A percentile compares a stretch with the other conserved stretches of the same genome.
These are phyloP conservation scores for Marasmius sp. DNA, from an alignment of 1,284 basidiomycete genomes.

Conservation along the genomic window DNA sequence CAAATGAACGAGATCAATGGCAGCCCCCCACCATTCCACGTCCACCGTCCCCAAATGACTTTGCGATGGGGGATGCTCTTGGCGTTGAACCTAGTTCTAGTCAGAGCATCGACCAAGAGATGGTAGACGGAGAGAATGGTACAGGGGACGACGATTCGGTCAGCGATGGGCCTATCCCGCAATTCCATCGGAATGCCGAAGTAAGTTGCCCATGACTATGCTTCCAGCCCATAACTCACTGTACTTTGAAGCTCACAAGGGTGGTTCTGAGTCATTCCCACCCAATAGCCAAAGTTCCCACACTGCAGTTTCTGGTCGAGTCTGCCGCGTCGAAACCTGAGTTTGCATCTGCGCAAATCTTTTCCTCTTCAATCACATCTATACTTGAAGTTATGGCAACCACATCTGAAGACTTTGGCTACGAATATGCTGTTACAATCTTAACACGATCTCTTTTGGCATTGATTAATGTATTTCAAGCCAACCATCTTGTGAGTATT, in stretches of 20 bases:
- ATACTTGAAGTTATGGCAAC: conserved; percentile 53
- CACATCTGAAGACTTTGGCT: conserved; percentile 32
- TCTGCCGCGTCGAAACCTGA: conserved; percentile 31
- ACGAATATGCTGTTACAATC: conserved; percentile 27
- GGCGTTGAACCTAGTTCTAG: neutral
- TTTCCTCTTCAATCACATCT: conserved; percentile 38
- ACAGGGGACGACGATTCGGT: conserved; percentile 16
- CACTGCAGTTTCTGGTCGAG: conserved; percentile 58
- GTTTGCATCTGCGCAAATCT: conserved; percentile 30
- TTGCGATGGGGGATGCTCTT: neutral
- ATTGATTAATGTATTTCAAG: conserved; percentile 34
- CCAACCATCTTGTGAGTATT: conserved; percentile 40
- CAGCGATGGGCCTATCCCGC: conserved; percentile 31
- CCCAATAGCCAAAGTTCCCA: conserved; percentile 36
- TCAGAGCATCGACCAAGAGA: conserved; percentile 10
- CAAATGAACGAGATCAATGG: too few species aligned
- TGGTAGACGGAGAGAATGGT: conserved; percentile 9
- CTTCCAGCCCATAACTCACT: neutral
- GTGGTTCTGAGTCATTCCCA: conserved; percentile 57
- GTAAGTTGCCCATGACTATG: conserved; percentile 32
- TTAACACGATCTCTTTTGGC: conserved; percentile 38
- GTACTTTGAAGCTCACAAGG: conserved; percentile 48
- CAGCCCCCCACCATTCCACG: too few species aligned
- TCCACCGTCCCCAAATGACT: neutral
- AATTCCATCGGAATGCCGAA: conserved; percentile 53